Evolutionary conservation across 1,139 yeast species (phyloP).

Genomic region (Kodamaea suecica): DNA sequence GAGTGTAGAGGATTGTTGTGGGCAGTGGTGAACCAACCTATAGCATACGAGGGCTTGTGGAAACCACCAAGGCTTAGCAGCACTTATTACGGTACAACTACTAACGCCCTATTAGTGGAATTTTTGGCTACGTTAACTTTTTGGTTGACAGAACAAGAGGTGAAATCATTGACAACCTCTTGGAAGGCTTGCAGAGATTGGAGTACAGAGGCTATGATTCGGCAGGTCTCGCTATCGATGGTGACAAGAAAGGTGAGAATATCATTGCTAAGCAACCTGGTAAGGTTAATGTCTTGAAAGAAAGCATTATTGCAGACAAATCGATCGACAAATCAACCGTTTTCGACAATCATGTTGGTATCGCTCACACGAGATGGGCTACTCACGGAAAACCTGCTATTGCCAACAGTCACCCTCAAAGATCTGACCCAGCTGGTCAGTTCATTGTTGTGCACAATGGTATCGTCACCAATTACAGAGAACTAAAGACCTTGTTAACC

Average conservation of each 20-base stretch:
- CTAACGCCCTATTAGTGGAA: constrained; percentile 63
- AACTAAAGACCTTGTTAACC: constrained; percentile 74
- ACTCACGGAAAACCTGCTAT: constrained; percentile 94
- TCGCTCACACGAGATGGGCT: constrained; percentile 99
- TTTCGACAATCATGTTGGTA: constrained; percentile 87
- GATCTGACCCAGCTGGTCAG: constrained; percentile 78
- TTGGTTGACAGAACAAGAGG: constrained; percentile 90
- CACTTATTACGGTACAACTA: constrained; percentile 10
- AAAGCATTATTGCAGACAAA: constrained; percentile 53
- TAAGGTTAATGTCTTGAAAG: constrained; percentile 79
- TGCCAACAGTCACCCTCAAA: constrained; percentile 92
- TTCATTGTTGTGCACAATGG: constrained; percentile 97
- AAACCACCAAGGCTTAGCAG: too few species aligned
- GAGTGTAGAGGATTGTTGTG: too few species aligned
- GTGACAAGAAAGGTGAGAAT: constrained; percentile 65
- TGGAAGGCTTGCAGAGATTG: constrained; percentile 88
- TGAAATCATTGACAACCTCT: constrained; percentile 81
- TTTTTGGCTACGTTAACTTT: constrained; percentile 96
- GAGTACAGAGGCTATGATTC: constrained; percentile 99
- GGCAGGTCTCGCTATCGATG: constrained; percentile 94
- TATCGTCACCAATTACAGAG: constrained; percentile 93
- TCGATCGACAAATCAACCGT: constrained; percentile 53
- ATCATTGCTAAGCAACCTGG: constrained; percentile 82
- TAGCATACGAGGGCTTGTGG: too few species aligned
- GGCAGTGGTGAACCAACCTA: too few species aligned